phyloP scores from a whole-genome alignment of 176 grass and related monocot genomes.

The Juncus effusus region DNA sequence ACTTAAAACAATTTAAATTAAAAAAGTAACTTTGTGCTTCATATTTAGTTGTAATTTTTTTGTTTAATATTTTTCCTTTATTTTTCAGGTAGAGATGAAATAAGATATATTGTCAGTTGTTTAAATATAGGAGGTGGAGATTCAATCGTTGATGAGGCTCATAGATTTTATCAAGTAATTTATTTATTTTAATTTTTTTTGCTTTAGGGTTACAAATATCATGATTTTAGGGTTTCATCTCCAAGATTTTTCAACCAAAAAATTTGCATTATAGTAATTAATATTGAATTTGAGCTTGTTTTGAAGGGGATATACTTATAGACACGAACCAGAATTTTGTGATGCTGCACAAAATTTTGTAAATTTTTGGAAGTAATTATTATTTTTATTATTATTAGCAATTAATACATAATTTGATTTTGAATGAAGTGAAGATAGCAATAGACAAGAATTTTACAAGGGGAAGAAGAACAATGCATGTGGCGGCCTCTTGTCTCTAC shows the following conservation, averaged over 20 bases:
- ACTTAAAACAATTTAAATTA: no score
- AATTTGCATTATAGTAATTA: background rate
- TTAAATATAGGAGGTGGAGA: constrained; percentile 65
- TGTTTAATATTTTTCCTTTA: constrained; percentile 5
- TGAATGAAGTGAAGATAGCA: constrained; percentile 65
- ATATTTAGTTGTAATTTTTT: background rate
- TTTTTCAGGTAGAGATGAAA: constrained; percentile 64
- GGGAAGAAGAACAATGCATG: constrained; percentile 59
- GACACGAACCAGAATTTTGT: no score
- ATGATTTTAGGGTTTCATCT: no score
- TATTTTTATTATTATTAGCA: constrained; percentile 15
- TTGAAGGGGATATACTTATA: no score
- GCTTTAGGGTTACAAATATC: no score
- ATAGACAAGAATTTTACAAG: constrained; percentile 75
- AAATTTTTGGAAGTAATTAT: constrained; percentile 2
- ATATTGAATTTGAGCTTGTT: background rate
- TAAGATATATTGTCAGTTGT: constrained; percentile 51
- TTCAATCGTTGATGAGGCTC: constrained; percentile 48
- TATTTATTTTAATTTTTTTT: constrained; percentile 9
- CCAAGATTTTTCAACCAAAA: no score
- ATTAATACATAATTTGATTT: constrained; percentile 24
- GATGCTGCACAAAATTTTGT: no score
- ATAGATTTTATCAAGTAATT: constrained; percentile 60
- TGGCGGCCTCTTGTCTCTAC: constrained; percentile 86
- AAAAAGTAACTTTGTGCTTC: no score